Evolutionary conservation across 2,329 filamentous ascomycete genomes (phyloP).

Genomic region (Diaporthe aspalathi): DNA sequence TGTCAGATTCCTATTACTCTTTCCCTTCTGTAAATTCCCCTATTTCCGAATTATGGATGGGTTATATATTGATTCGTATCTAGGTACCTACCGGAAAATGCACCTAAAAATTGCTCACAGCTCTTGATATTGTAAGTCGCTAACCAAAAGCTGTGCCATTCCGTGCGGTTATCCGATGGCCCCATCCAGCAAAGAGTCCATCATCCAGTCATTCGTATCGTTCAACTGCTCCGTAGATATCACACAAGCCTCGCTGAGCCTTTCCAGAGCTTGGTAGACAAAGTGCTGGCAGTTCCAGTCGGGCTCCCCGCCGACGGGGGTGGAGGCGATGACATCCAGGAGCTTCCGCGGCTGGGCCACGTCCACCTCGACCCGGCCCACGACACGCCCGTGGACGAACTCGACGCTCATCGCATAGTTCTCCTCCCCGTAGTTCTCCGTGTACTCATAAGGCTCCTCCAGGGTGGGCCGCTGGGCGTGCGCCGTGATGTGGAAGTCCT

Average conservation of each 20-base stretch:
- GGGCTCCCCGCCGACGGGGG: conserved; percentile 11
- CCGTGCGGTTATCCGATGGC: neutral
- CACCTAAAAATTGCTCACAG: too few species aligned
- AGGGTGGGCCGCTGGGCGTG: conserved; percentile 16
- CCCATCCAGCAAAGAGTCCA: conserved; percentile 8
- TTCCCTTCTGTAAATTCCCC: too few species aligned
- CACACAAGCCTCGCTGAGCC: neutral
- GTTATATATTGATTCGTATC: too few species aligned
- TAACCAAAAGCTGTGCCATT: too few species aligned
- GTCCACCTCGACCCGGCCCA: neutral
- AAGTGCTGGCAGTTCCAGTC: conserved; percentile 21
- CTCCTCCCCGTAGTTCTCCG: neutral
- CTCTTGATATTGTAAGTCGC: too few species aligned
- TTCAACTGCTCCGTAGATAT: neutral
- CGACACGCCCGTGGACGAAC: neutral
- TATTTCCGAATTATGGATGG: too few species aligned
- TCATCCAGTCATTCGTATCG: conserved; percentile 8
- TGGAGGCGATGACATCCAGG: conserved; percentile 9
- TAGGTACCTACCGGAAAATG: too few species aligned
- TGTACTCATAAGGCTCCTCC: neutral
- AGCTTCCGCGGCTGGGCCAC: neutral
- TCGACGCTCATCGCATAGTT: neutral
- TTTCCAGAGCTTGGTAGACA: neutral
- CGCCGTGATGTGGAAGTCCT: conserved; percentile 19
- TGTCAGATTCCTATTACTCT: too few species aligned